Percentiles rank a stretch among this genome's conserved stretches.
phyloP scores from a whole-genome alignment of 495 filamentous ascomycete genomes.

The Aspergillus taichungensis region DNA sequence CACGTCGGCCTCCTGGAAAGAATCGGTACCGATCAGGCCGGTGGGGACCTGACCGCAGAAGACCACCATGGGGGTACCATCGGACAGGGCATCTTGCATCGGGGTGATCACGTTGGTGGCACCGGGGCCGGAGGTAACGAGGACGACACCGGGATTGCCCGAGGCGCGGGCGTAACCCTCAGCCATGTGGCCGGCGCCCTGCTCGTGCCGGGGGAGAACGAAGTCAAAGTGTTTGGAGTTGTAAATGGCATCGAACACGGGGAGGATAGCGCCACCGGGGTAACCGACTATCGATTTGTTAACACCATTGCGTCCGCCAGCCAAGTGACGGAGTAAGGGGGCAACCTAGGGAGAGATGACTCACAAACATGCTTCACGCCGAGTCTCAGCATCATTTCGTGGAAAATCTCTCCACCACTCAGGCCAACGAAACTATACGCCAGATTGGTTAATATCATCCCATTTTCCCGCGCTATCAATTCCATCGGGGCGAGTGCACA shows the following conservation, averaged over 20 bases:
- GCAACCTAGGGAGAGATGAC: slow-evolving; percentile 26
- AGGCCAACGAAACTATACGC: slow-evolving; percentile 75
- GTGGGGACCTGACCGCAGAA: slow-evolving; percentile 54
- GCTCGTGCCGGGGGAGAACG: slow-evolving; percentile 53
- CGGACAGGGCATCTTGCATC: slow-evolving; percentile 53
- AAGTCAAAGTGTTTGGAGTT: slow-evolving; percentile 55
- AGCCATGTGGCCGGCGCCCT: slow-evolving; percentile 60
- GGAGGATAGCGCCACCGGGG: slow-evolving; percentile 40
- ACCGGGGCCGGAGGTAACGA: slow-evolving; percentile 58
- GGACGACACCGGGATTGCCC: slow-evolving; percentile 51
- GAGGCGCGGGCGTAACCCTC: slow-evolving; percentile 54
- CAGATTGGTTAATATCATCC: slow-evolving; percentile 8
- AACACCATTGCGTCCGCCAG: slow-evolving; percentile 2
- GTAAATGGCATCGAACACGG: slow-evolving; percentile 55
- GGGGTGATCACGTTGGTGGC: slow-evolving; percentile 56
- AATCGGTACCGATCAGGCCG: slow-evolving; percentile 47
- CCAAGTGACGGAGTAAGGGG: neutral
- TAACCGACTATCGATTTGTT: slow-evolving; percentile 19
- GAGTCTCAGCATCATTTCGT: slow-evolving; percentile 96
- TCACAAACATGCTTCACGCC: slow-evolving; percentile 85
- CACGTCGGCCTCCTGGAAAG: slow-evolving; percentile 59
- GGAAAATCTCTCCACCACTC: slow-evolving; percentile 94
- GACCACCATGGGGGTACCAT: slow-evolving; percentile 55
- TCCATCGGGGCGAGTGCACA: slow-evolving; percentile 11
- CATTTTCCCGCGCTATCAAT: neutral